Evolutionary conservation across 1,139 yeast genomes (phyloP).

Genomic region (Geotrichum macrosporum): DNA sequence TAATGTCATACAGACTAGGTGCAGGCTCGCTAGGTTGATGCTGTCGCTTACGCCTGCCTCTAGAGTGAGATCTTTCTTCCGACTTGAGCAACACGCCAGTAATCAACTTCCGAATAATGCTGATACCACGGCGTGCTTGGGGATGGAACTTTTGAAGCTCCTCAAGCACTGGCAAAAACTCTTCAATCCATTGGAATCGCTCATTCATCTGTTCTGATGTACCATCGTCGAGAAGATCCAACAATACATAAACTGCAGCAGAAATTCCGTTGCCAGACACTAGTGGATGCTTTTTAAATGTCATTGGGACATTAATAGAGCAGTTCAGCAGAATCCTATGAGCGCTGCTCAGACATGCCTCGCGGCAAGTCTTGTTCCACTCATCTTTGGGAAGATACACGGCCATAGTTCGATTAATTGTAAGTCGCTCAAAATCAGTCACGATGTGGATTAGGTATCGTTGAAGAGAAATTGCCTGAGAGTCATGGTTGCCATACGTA

Average conservation of each 20-base stretch:
- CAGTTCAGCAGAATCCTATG: conserved; percentile 11
- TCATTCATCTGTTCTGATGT: conserved; percentile 13
- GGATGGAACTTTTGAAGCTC: conserved; percentile 17
- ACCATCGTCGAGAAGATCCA: conserved; percentile 20
- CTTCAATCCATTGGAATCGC: conserved; percentile 17
- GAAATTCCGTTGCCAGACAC: conserved; percentile 22
- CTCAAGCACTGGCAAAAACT: conserved; percentile 16
- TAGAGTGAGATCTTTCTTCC: conserved; percentile 3
- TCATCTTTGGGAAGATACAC: conserved; percentile 16
- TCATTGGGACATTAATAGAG: conserved; percentile 12
- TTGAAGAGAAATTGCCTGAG: conserved; percentile 15
- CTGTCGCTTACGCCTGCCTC: neutral
- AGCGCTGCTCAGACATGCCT: conserved; percentile 16
- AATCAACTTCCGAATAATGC: conserved; percentile 18
- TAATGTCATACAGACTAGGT: conserved; percentile 20
- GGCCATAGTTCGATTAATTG: conserved; percentile 20
- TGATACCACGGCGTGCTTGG: conserved; percentile 20
- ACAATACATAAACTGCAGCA: conserved; percentile 21
- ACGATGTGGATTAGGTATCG: conserved; percentile 18
- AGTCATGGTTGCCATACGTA: conserved; percentile 12
- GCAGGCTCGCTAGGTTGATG: conserved; percentile 10
- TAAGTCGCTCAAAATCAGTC: conserved; percentile 20
- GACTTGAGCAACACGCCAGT: conserved; percentile 14
- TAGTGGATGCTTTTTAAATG: conserved; percentile 21
- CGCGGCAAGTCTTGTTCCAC: conserved; percentile 19